Base-by-base conservation (phyloP, 768 basidiomycete species). In the Mycena albidolilacea region DNA sequence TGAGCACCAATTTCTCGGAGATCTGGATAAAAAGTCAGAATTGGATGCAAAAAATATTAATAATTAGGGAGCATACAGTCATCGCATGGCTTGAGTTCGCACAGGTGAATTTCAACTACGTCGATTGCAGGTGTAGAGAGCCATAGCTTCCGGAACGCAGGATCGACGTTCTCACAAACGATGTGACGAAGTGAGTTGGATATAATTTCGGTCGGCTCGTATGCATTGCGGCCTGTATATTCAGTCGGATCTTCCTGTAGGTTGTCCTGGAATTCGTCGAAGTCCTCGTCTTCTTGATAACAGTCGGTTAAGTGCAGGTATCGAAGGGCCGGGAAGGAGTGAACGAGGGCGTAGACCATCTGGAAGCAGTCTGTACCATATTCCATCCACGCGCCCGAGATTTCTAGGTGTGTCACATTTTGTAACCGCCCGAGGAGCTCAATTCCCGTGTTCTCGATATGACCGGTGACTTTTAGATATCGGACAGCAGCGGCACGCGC, bases 191-290 rank as follows among this genome's bases (percentile, higher is more conserved):
- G 67, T 1, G 67, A 69, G 39, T 50, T 59, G 19, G 67, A 69
- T 43, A 69, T 17, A 46, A 69, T 43, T 50, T 52, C 67, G 17
- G 4, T 54, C 3, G 68, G 60, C 2, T 19, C 19, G 44, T 69
- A 55, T 43, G 50, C 23, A 38, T 69, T 69, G 39, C 59, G 23
- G 9, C 14, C 43, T 15, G 50, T 12, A 19, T 63, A 30, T 30
- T 30, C 46, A 52, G 23, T 52, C 1, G 39, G 61, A 46, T 69
- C 68, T 39, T 61, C 60, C 14, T 62, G 9, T 5, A 55, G 23
- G n/a, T 69, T 50, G 19, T 69, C 68, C 7, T 44, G 38, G 14
- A 63, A 69, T n/a, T 69, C 68, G 38, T 69, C 68, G 21, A 69
- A 69, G 21, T 69, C 68, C 19, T 52, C 68, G 38, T 69, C 68